Evolutionary conservation across 805 yeast species (phyloP).

Genomic region (Saccharomycopsis babjevae): DNA sequence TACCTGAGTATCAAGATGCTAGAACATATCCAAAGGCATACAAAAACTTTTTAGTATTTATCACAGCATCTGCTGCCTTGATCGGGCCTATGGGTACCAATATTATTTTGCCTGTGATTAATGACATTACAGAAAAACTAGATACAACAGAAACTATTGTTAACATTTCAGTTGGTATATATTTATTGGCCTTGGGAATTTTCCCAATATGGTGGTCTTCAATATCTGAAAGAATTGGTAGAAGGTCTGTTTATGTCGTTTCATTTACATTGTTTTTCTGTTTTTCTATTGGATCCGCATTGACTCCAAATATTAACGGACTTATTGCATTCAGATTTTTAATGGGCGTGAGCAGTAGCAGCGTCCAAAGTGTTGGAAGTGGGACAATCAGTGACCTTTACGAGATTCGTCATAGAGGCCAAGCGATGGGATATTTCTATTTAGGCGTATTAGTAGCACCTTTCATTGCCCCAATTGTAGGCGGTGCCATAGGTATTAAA

Average conservation of each 20-base stretch:
- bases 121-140: conserved; percentile 43
- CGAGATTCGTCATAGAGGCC: conserved; percentile 57
- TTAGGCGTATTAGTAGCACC: conserved; percentile 80
- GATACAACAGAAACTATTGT: conserved; percentile 50
- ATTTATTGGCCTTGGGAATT: conserved; percentile 61
- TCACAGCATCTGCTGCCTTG: conserved; percentile 65
- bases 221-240: conserved; percentile 63
- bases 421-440: conserved; percentile 71
- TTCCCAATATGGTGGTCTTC: conserved; percentile 89
- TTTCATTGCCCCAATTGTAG: conserved; percentile 65
- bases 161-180: conserved; percentile 73
- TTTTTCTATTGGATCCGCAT: conserved; percentile 64
- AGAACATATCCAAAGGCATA: conserved; percentile 42
- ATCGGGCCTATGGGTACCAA: conserved; percentile 89
- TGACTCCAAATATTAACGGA: conserved; percentile 48
- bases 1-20: conserved; percentile 70
- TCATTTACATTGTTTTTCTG: conserved; percentile 55
- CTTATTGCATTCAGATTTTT: conserved; percentile 62
- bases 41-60: conserved; percentile 46
- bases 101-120: conserved; percentile 69
- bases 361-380: conserved; percentile 85
- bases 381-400: conserved; percentile 76
- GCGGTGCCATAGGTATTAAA: conserved; percentile 58
- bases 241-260: conserved; percentile 61
- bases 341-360: conserved; percentile 73